Evolutionary conservation across 768 basidiomycete species (phyloP), one percentile per base, ranked within the genome.

Genomic region (Naematelia aurantialba): DNA sequence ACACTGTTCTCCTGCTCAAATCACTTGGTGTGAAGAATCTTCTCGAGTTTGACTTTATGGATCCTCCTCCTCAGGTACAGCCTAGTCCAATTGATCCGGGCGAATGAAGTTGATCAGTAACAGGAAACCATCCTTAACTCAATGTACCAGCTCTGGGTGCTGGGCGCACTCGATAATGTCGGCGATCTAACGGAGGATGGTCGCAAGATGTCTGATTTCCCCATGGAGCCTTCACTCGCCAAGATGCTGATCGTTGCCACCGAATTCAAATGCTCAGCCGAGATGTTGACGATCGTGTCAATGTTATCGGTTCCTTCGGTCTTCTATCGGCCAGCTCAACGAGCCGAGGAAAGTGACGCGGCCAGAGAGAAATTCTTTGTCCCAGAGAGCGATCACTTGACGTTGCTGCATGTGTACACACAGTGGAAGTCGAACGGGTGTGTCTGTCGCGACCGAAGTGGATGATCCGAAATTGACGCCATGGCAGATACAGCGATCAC

Each of bases 41-140:
- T 44, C 82, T 99, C 21, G 94, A 99, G 78, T 99, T 98, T 72
- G 94, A 98, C 78, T 99, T 99, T 74, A 98, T 99, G 96, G 96
- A 99, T 75, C 96, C 96, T n/a, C 96, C 96, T 21, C 96, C 96
- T n/a, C 92, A 94, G 83, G 89, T 87, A 67, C 55, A 76, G 3
- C 27, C 26, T 30, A n/a, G n/a, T n/a, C n/a, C n/a, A n/a, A n/a
- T n/a, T n/a, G n/a, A n/a, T n/a, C n/a, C n/a, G n/a, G n/a, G n/a
- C n/a, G n/a, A n/a, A n/a, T n/a, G n/a, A n/a, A n/a, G n/a, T n/a
- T n/a, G n/a, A n/a, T n/a, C n/a, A n/a, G n/a, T n/a, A n/a, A 11
- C 63, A 92, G 87, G 89, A 90, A 54, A 97, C 97, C 74, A 99
- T 98, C 67, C 81, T 99, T 45, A 97, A 98, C 75, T 98, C 94